Evolutionary conservation across 352 stramenopile genomes (phyloP).

Genomic region (Globisporangium abappressorium): DNA sequence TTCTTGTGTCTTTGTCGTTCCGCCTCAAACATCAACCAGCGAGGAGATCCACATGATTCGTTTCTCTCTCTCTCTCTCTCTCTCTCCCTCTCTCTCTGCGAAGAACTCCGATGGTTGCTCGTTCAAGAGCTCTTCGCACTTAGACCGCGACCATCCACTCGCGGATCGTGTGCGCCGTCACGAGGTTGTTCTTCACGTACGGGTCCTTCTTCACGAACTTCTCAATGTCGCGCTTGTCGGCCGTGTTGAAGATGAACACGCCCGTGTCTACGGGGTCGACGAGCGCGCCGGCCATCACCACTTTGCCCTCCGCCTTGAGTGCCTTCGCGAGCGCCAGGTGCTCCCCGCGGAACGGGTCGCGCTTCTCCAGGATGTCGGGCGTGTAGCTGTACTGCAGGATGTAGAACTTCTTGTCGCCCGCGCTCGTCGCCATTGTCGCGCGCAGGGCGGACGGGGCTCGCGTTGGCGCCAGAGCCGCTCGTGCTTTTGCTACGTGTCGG

Average conservation of each 20-base stretch:
- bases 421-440: conserved; percentile 37
- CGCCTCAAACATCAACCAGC: background rate
- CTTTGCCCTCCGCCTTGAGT: conserved; percentile 51
- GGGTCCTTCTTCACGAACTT: conserved; percentile 65
- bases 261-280: conserved; percentile 56
- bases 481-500: conserved; percentile 1
- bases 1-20: background rate
- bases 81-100: no score
- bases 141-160: conserved; percentile 74
- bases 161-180: conserved; percentile 62
- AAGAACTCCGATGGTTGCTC: no score
- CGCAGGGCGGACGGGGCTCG: conserved; percentile 1
- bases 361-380: conserved; percentile 70
- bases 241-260: conserved; percentile 64
- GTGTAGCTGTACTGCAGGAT: conserved; percentile 76
- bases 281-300: conserved; percentile 73
- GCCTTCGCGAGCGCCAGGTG: conserved; percentile 50
- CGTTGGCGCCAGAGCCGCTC: background rate
- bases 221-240: conserved; percentile 53
- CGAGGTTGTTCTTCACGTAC: conserved; percentile 74
- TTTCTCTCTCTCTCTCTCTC: background rate
- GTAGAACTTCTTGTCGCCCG: conserved; percentile 57
- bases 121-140: background rate
- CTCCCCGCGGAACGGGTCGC: conserved; percentile 60
- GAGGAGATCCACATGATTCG: no score